These are phyloP conservation scores for Edaphochlamys debaryana DNA, from an alignment of 139 green algal species.

Conservation along the genomic window DNA sequence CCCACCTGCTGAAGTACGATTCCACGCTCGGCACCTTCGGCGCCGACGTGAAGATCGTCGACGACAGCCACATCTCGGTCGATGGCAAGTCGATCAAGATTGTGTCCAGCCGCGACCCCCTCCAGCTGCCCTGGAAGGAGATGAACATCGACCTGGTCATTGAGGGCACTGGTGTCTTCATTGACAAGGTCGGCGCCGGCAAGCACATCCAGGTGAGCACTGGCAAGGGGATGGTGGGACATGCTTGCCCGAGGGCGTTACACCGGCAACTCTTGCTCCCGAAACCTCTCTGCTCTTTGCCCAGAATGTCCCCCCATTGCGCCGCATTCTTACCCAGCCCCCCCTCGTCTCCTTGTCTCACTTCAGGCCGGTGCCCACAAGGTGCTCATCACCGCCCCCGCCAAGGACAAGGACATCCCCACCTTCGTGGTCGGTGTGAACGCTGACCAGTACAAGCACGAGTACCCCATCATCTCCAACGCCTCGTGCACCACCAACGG, in stretches of 20 bases:
- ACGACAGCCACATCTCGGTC: constrained; percentile 90
- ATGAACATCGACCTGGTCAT: constrained; percentile 96
- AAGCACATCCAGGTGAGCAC: constrained; percentile 87
- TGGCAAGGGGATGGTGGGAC: too few relatives aligned
- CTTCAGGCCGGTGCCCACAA: constrained; percentile 96
- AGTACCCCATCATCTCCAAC: constrained; percentile 95
- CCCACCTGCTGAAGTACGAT: constrained; percentile 99
- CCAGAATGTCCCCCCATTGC: too few relatives aligned
- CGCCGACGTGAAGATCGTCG: constrained; percentile 93
- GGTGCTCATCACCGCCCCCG: constrained; percentile 99
- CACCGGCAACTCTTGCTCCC: too few relatives aligned
- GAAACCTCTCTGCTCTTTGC: too few relatives aligned
- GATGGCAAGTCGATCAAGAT: constrained; percentile 96
- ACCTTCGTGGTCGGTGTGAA: constrained; percentile 99
- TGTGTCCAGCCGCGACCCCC: constrained; percentile 95
- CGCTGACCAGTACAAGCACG: constrained; percentile 89
- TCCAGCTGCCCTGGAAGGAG: constrained; percentile 94
- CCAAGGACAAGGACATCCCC: constrained; percentile 97
- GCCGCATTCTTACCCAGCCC: too few relatives aligned
- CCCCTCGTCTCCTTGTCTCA: not conserved
- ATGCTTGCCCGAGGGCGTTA: too few relatives aligned
- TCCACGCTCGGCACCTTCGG: constrained; percentile 96
- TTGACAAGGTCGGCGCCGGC: constrained; percentile 85
- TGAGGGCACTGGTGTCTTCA: constrained; percentile 97
- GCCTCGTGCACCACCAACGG: constrained; percentile 99